Conservation (phyloP, 768 basidiomycete genomes). For the Lyophyllum shimeji region DNA sequence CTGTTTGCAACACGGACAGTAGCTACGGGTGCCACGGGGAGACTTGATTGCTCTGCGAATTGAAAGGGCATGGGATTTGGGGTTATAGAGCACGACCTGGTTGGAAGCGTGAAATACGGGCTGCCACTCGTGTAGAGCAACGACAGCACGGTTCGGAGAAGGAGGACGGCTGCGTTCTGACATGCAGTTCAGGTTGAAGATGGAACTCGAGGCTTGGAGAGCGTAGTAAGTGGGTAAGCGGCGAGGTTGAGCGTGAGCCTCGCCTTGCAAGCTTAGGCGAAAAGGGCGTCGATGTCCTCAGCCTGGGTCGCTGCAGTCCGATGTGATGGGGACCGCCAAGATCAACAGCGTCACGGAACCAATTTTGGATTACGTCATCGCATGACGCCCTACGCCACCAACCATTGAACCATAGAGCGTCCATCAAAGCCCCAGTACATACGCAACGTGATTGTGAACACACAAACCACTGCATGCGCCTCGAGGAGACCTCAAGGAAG, state of each 20-base stretch:
- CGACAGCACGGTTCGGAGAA: conserved; percentile 17
- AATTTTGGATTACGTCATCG: no score
- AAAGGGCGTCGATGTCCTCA: not conserved
- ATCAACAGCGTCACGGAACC: no score
- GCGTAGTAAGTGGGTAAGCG: not conserved
- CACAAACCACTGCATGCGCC: no score
- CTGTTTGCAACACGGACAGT: conserved; percentile 79
- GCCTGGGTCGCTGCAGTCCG: not conserved
- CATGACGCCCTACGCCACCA: no score
- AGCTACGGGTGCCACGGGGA: conserved; percentile 20
- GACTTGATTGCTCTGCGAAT: conserved; percentile 41
- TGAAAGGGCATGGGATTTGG: conserved; percentile 79
- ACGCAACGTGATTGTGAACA: no score
- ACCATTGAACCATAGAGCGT: no score
- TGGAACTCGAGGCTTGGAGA: not conserved
- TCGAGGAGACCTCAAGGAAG: no score
- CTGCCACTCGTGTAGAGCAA: conserved; percentile 53
- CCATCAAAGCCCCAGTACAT: not conserved
- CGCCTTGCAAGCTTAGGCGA: not conserved
- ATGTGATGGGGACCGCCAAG: not conserved
- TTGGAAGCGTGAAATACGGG: conserved; percentile 82
- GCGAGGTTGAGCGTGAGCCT: not conserved
- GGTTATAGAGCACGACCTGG: conserved; percentile 87
- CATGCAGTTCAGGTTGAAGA: conserved; percentile 2
- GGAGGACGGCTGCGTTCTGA: conserved; percentile 11